Conservation (phyloP, 2,329 filamentous ascomycete species). For the Alternaria triticina region DNA sequence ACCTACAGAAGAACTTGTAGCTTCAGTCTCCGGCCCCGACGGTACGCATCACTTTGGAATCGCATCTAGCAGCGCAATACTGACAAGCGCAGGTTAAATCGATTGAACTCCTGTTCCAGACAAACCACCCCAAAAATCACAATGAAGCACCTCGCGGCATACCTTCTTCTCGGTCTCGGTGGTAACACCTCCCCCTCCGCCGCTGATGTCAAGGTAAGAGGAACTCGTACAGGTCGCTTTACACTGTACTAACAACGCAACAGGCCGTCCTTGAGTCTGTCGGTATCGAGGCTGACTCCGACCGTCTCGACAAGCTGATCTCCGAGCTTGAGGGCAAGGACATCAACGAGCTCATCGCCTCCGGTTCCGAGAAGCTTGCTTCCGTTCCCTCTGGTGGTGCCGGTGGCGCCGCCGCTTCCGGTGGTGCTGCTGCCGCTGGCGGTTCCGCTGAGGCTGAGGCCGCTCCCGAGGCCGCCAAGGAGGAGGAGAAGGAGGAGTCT, state of each 20-base stretch:
- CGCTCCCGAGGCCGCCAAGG: slow-evolving; percentile 66
- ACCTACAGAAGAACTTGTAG: slow-evolving; percentile 77
- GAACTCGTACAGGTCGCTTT: background rate
- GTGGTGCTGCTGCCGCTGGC: slow-evolving; percentile 71
- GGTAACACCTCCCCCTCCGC: slow-evolving; percentile 91
- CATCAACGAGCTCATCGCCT: slow-evolving; percentile 93
- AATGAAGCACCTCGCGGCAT: slow-evolving; percentile 99
- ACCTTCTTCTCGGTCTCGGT: slow-evolving; percentile 93
- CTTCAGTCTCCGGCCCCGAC: slow-evolving; percentile 96
- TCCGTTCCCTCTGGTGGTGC: slow-evolving; percentile 93
- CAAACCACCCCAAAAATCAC: slow-evolving; percentile 56
- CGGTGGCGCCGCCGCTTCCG: slow-evolving; percentile 70
- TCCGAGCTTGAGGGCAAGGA: slow-evolving; percentile 89
- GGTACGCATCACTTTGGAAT: slow-evolving; percentile 59
- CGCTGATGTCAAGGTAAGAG: slow-evolving; percentile 67
- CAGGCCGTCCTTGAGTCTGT: slow-evolving; percentile 89
- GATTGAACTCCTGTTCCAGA: slow-evolving; percentile 92
- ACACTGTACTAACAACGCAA: slow-evolving; percentile 12
- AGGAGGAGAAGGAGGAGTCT: slow-evolving; percentile 79
- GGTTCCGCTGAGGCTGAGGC: slow-evolving; percentile 57
- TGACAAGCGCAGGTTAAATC: slow-evolving; percentile 64
- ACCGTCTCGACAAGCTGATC: slow-evolving; percentile 86
- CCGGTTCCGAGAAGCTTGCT: slow-evolving; percentile 91
- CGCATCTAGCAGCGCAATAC: slow-evolving; percentile 7
- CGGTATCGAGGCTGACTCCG: slow-evolving; percentile 87